Evolutionary conservation across 2,329 filamentous ascomycete species (phyloP).

Genomic region (Aspergillus brunneoviolaceus): DNA sequence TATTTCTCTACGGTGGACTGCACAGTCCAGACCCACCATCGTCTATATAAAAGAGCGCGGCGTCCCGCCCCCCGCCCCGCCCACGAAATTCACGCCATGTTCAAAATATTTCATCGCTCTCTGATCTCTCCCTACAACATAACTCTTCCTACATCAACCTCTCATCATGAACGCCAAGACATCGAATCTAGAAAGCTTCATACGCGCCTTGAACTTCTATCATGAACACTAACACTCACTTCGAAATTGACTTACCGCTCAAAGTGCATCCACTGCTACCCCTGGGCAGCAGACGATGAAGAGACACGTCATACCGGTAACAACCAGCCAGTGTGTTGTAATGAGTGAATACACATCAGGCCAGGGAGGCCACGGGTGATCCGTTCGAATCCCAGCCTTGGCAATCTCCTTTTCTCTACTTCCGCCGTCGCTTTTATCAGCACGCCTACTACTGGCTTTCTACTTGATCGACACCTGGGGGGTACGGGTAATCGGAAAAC

Average conservation of each 20-base stretch:
- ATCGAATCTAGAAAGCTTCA: too few species aligned
- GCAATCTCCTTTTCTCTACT: too few species aligned
- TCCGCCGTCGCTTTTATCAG: too few species aligned
- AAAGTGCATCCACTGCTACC: not conserved
- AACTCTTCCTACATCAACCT: too few species aligned
- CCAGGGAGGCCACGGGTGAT: too few species aligned
- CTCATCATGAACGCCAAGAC: too few species aligned
- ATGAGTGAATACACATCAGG: not conserved
- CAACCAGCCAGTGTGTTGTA: not conserved
- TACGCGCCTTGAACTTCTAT: too few species aligned
- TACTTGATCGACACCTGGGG: too few species aligned
- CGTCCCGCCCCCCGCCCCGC: not conserved
- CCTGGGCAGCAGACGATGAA: not conserved
- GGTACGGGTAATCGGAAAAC: too few species aligned
- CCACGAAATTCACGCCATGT: not conserved
- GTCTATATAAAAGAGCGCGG: not conserved
- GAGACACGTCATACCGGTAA: not conserved
- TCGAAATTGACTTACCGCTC: not conserved
- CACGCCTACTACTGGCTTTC: too few species aligned
- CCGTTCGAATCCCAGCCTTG: too few species aligned
- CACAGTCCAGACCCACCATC: not conserved
- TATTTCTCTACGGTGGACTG: not conserved
- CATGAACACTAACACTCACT: not conserved
- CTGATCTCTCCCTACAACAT: not conserved
- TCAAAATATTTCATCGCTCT: not conserved